Base-by-base conservation (phyloP, 2,329 filamentous ascomycete species). In the Pyrenochaeta sp. region DNA sequence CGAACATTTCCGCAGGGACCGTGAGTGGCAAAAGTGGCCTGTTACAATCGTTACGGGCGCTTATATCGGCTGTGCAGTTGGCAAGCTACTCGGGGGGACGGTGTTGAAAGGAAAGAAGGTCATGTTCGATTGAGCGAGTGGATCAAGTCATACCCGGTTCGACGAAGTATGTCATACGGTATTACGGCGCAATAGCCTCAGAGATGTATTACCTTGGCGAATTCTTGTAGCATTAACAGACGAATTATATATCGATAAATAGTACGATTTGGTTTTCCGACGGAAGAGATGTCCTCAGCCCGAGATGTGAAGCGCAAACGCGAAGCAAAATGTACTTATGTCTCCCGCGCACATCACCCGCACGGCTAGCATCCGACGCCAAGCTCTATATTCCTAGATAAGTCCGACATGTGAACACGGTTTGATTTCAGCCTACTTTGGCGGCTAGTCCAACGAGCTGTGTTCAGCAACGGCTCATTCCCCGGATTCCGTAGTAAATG, bases 21-120 rank as follows among this genome's bases (percentile, higher is more conserved):
- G 95, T n/a, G 92, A 96, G 66, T 99, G 95, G 95, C 95, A 99
- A 84, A 91, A 89, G 75, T 99, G 94, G 90, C 95, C 95, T 0
- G 89, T 98, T 42, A 99, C 95, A 0, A 90, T 99, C 53, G 78
- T 98, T 4, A 87, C 85, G 1, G 95, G 95, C 2, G 82, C 90
- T 15, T 98, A 96, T 75, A 77, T 86, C 5, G 95, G 95, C 1
- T 92, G 90, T 75, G 81, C 86, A 1, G 61, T 91, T 11, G 92
- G 92, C 1, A 88, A 90, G 71, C 68, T 86, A 49, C 60, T 87
- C 1, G 80, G 81, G 15, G 87, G 88, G 11, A 76, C 75, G 27
- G 32, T 81, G 52, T 69, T 80, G 31, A 80, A 77, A 59, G 81
- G 81, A 6, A 75, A 69, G 60, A 79, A 72, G 66, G 76, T 81